phyloP scores from a whole-genome alignment of 768 basidiomycete species.

The Tylopilus vinaceipallidus region DNA sequence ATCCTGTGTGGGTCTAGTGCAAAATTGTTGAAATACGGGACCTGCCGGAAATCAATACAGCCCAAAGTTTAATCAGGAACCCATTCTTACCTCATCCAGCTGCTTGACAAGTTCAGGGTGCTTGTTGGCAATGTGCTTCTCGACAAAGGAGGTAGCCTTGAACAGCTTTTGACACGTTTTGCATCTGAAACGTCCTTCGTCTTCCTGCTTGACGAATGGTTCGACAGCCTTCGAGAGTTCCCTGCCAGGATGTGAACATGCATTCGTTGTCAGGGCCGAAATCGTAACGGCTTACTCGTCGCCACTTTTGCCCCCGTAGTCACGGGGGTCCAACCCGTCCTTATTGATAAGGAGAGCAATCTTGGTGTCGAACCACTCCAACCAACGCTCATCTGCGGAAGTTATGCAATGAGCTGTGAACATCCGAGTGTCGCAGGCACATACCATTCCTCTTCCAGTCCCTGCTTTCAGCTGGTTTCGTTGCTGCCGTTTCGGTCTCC shows the following conservation, averaged over 20 bases:
- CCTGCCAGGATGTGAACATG: conserved; percentile 40
- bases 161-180: conserved; percentile 96
- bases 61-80: conserved; percentile 6
- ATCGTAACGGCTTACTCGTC: conserved; percentile 68
- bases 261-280: conserved; percentile 7
- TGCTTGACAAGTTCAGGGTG: conserved; percentile 82
- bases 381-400: conserved; percentile 77
- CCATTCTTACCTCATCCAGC: conserved; percentile 73
- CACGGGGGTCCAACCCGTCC: conserved; percentile 77
- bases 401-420: conserved; percentile 9
- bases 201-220: conserved; percentile 88
- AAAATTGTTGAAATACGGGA: conserved; percentile 93
- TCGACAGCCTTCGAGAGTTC: conserved; percentile 79
- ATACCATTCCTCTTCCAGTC: conserved; percentile 69
- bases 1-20: conserved; percentile 94
- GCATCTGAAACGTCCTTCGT: conserved; percentile 95
- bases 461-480: conserved; percentile 41
- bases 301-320: conserved; percentile 85
- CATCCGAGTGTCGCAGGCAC: conserved; percentile 16
- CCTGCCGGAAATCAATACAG: conserved; percentile 41
- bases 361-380: conserved; percentile 86
- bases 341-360: conserved; percentile 77
- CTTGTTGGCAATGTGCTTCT: conserved; percentile 96
- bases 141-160: conserved; percentile 94
- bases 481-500: conserved; percentile 33